These are phyloP conservation scores for Hymenoscyphus repandus DNA, from an alignment of 2,329 filamentous ascomycete genomes.

Conservation along the genomic window DNA sequence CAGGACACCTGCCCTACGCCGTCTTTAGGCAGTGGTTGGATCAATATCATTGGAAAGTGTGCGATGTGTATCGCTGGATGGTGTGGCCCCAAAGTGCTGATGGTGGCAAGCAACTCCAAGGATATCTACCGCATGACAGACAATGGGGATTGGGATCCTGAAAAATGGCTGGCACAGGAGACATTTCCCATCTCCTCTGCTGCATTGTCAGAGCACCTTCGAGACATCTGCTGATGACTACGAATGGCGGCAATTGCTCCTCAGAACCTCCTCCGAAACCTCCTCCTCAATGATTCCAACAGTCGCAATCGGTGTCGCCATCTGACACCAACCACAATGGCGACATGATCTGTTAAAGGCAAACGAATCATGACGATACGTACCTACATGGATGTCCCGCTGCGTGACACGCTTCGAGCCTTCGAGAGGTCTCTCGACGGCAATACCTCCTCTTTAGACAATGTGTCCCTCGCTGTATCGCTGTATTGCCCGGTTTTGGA, in stretches of 20 bases:
- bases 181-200: too few species aligned
- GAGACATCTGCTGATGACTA: too few species aligned
- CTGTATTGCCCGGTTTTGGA: neutral
- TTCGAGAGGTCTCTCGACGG: too few species aligned
- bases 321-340: constrained; percentile 9
- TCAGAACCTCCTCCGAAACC: too few species aligned
- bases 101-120: constrained; percentile 5
- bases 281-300: too few species aligned
- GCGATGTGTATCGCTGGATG: neutral
- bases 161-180: too few species aligned
- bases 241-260: too few species aligned
- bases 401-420: constrained; percentile 3
- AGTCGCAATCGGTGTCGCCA: constrained; percentile 5
- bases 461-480: neutral
- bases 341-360: constrained; percentile 1
- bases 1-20: constrained; percentile 15
- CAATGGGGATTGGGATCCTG: neutral
- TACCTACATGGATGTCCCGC: neutral
- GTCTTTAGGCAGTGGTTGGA: constrained; percentile 19
- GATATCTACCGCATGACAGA: constrained; percentile 6
- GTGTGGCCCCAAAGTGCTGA: constrained; percentile 1
- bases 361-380: too few species aligned
- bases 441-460: too few species aligned
- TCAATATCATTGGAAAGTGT: constrained; percentile 5
- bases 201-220: too few species aligned